A percentile compares a stretch with the other conserved stretches of the same genome.
Evolutionary conservation across 306 rosid genomes (phyloP).

Genomic region (Arachis hypogaea): DNA sequence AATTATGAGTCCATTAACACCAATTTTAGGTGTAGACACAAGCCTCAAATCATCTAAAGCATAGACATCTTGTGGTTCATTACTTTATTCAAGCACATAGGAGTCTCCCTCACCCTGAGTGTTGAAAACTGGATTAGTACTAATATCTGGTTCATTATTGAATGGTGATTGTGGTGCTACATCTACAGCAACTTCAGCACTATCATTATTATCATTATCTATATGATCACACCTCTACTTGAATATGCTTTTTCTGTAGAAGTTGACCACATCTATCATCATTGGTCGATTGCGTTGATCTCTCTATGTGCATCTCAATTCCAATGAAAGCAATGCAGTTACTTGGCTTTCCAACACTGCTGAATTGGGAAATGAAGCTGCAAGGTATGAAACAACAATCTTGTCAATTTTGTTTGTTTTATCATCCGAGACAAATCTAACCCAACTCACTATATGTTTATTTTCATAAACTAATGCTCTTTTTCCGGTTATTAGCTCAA

Average conservation of each 20-base stretch:
- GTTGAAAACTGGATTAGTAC: too few relatives aligned
- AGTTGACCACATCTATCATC: conserved; percentile 49
- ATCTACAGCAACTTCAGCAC: too few relatives aligned
- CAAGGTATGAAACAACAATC: conserved; percentile 54
- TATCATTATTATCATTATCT: too few relatives aligned
- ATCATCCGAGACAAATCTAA: conserved; percentile 45
- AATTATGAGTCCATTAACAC: too few relatives aligned
- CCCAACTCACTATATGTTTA: conserved; percentile 51
- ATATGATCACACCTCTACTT: too few relatives aligned
- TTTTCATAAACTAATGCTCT: conserved; percentile 47
- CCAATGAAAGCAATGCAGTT: conserved; percentile 44
- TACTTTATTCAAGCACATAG: too few relatives aligned
- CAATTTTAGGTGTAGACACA: too few relatives aligned
- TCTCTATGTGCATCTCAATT: conserved; percentile 58
- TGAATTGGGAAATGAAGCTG: conserved; percentile 37
- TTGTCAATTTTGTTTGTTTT: conserved; percentile 35
- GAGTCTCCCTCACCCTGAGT: too few relatives aligned
- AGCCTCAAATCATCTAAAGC: too few relatives aligned
- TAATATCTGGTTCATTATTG: too few relatives aligned
- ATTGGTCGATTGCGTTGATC: conserved; percentile 55
- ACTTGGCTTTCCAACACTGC: conserved; percentile 40
- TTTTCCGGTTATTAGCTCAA: conserved; percentile 65
- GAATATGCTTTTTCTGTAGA: background rate
- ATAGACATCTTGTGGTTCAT: too few relatives aligned
- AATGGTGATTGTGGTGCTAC: too few relatives aligned